Evolutionary conservation across 129 eudicot species (phyloP).

Genomic region (Smallanthus sonchifolius): DNA sequence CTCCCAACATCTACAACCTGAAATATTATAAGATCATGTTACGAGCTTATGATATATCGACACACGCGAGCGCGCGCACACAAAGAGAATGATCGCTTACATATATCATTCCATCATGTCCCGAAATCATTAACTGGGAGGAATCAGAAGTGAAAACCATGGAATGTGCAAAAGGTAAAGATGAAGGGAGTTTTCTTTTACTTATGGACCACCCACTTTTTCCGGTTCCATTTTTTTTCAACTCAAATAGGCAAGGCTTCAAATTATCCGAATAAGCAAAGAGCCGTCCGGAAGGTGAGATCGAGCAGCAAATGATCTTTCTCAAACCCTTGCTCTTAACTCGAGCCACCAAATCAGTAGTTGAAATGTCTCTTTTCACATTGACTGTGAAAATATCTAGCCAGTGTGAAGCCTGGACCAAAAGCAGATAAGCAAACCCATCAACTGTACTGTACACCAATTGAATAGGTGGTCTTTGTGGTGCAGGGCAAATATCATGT

Average conservation of each 20-base stretch:
- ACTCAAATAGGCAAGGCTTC: conserved; percentile 60
- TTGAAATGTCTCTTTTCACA: conserved; percentile 40
- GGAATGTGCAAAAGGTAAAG: conserved; percentile 77
- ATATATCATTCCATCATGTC: conserved; percentile 81
- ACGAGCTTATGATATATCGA: neutral
- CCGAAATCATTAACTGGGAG: conserved; percentile 72
- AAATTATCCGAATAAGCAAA: conserved; percentile 70
- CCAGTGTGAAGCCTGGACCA: conserved; percentile 62
- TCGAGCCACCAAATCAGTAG: conserved; percentile 58
- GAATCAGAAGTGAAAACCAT: conserved; percentile 76
- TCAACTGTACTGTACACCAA: conserved; percentile 50
- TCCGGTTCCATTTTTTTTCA: conserved; percentile 35
- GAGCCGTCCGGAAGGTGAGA: conserved; percentile 58
- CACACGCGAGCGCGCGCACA: neutral
- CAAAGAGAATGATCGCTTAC: conserved; percentile 35
- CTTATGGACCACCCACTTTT: conserved; percentile 54
- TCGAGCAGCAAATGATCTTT: conserved; percentile 76
- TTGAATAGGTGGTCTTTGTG: conserved; percentile 76
- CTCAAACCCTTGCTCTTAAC: conserved; percentile 59
- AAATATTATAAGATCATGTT: neutral
- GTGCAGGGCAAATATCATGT: conserved; percentile 93
- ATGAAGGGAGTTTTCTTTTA: conserved; percentile 59
- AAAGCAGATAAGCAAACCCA: conserved; percentile 55
- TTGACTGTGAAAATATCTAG: conserved; percentile 52
- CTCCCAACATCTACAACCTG: conserved; percentile 75